Percentiles rank a stretch among this genome's conserved stretches.
phyloP scores from a whole-genome alignment of 805 yeast genomes.

The Wickerhamomyces chambardii region DNA sequence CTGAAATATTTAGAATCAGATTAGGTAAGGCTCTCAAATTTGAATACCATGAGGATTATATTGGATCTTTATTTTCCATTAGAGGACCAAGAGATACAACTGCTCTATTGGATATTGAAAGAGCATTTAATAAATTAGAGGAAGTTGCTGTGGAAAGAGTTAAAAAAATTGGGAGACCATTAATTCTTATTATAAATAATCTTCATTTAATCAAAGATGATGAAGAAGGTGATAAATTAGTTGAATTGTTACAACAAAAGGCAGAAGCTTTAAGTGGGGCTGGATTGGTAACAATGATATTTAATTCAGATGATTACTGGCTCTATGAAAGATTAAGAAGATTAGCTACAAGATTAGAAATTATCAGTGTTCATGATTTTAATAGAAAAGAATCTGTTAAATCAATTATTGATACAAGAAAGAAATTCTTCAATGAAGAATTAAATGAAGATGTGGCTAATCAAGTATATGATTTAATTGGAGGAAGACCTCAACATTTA shows the following conservation, averaged over 20 bases:
- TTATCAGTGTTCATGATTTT: constrained; percentile 60
- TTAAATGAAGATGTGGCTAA: constrained; percentile 34
- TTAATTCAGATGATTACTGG: constrained; percentile 85
- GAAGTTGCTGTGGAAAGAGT: constrained; percentile 52
- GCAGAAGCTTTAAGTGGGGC: constrained; percentile 74
- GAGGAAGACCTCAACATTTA: constrained; percentile 81
- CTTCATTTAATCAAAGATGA: constrained; percentile 70
- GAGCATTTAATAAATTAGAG: constrained; percentile 72
- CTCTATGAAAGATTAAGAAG: constrained; percentile 67
- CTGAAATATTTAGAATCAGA: constrained; percentile 71
- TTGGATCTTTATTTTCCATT: constrained; percentile 73
- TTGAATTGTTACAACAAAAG: constrained; percentile 74
- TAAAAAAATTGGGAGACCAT: constrained; percentile 37
- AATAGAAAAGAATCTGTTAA: constrained; percentile 42
- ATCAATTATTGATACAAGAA: constrained; percentile 45
- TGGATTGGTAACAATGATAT: constrained; percentile 38
- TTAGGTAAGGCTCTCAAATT: constrained; percentile 70
- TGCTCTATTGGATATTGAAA: constrained; percentile 70
- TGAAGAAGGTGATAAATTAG: constrained; percentile 60
- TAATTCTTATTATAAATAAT: constrained; percentile 63
- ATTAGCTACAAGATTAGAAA: constrained; percentile 67
- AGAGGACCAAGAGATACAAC: constrained; percentile 83
- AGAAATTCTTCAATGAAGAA: constrained; percentile 27
- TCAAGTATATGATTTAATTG: constrained; percentile 57
- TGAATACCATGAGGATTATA: constrained; percentile 71